Conservation (phyloP, 2,329 filamentous ascomycete species). For the Gnomoniopsis sp. region DNA sequence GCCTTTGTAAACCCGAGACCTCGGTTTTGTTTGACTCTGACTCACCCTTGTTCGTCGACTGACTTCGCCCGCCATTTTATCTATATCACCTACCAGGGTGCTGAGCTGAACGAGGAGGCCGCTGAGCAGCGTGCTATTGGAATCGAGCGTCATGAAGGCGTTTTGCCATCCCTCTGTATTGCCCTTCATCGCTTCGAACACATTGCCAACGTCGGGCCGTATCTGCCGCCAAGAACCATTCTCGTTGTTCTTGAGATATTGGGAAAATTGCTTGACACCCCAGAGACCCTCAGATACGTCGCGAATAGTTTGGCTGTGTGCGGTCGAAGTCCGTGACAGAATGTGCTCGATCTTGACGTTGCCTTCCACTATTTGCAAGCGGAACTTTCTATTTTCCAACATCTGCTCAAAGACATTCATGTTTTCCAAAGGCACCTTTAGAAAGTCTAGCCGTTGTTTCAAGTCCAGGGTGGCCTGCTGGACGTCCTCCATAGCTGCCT, state of each 20-base stretch:
- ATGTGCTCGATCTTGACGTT: slow-evolving; percentile 92
- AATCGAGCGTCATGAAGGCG: slow-evolving; percentile 73
- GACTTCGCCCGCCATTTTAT: slow-evolving; percentile 77
- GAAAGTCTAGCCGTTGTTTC: slow-evolving; percentile 71
- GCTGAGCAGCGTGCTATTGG: slow-evolving; percentile 67
- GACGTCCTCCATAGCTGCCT: slow-evolving; percentile 82
- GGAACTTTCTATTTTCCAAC: slow-evolving; percentile 79
- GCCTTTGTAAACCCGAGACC: background rate
- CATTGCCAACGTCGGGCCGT: slow-evolving; percentile 62
- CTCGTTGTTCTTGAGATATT: slow-evolving; percentile 68
- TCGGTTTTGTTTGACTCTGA: slow-evolving; percentile 8
- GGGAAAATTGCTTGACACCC: slow-evolving; percentile 71
- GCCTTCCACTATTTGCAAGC: slow-evolving; percentile 75
- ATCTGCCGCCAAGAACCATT: slow-evolving; percentile 59
- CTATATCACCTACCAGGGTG: slow-evolving; percentile 79
- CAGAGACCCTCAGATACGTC: slow-evolving; percentile 77
- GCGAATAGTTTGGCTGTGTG: slow-evolving; percentile 72
- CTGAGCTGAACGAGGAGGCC: slow-evolving; percentile 68
- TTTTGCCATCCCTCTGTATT: slow-evolving; percentile 89
- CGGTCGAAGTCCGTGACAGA: slow-evolving; percentile 70
- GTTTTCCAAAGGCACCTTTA: slow-evolving; percentile 82
- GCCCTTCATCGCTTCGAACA: slow-evolving; percentile 86
- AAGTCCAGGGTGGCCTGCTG: slow-evolving; percentile 76
- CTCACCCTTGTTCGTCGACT: slow-evolving; percentile 74
- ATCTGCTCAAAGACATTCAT: slow-evolving; percentile 80